phyloP scores from a whole-genome alignment of 345 rosid species.

The Theobroma cacao region DNA sequence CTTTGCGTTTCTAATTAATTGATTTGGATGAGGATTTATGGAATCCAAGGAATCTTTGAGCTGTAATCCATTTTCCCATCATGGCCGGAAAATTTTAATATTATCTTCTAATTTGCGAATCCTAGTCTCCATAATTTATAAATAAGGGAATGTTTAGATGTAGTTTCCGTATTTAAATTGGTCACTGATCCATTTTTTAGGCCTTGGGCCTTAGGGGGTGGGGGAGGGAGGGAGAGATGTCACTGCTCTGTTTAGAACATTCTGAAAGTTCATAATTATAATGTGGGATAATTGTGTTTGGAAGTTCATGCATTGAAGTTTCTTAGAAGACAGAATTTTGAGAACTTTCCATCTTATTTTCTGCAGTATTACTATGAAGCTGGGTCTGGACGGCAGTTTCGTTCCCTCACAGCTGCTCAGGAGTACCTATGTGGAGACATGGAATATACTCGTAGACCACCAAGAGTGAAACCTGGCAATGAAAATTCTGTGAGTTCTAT shows the following conservation, averaged over 20 bases:
- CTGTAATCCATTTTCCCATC: not conserved
- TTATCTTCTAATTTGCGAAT: not conserved
- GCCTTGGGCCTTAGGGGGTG: too few relatives aligned
- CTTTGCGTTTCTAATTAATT: not conserved
- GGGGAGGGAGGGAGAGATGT: not conserved
- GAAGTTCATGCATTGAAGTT: not conserved
- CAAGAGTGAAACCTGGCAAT: slow-evolving; percentile 7
- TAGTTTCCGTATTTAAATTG: too few relatives aligned
- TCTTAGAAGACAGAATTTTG: not conserved
- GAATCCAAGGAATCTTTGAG: not conserved
- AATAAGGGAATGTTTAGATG: not conserved
- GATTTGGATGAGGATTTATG: too few relatives aligned
- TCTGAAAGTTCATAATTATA: not conserved
- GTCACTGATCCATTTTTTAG: not conserved
- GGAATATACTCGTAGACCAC: not conserved
- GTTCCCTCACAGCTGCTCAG: slow-evolving; percentile 47
- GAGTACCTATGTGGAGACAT: slow-evolving; percentile 34
- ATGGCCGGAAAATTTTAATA: too few relatives aligned
- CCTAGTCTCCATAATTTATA: not conserved
- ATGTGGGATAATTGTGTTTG: not conserved
- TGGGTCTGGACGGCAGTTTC: slow-evolving; percentile 43
- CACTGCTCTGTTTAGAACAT: not conserved
- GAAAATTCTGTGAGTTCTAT: slow-evolving; percentile 22
- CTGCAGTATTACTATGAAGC: slow-evolving; percentile 54
- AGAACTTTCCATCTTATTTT: not conserved